These are phyloP conservation scores for Aspergillus quadricinctus DNA, from an alignment of 2,329 filamentous ascomycete genomes.

Conservation along the genomic window DNA sequence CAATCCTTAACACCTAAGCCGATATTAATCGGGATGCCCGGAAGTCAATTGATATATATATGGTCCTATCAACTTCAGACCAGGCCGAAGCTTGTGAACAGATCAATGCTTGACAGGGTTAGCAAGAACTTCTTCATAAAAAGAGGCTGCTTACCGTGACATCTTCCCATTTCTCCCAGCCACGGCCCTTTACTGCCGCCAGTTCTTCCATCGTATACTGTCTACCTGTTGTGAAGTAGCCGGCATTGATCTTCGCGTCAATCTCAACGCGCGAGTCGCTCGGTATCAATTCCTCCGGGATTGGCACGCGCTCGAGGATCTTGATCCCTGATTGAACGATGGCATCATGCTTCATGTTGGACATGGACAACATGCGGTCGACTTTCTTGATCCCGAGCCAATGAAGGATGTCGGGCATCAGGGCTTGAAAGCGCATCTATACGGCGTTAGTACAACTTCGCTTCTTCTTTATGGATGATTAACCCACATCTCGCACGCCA, in stretches of 20 bases:
- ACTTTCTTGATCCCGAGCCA: constrained; percentile 99
- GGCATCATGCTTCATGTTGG: constrained; percentile 62
- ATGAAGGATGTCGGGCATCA: constrained; percentile 97
- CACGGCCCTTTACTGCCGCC: constrained; percentile 76
- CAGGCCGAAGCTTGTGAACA: background rate
- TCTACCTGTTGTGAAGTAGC: constrained; percentile 81
- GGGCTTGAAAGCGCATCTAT: constrained; percentile 92
- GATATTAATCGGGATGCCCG: background rate
- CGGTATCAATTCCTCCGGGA: constrained; percentile 90
- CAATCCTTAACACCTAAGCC: background rate
- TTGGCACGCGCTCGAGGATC: constrained; percentile 83
- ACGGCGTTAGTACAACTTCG: constrained; percentile 7
- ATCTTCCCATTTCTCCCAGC: constrained; percentile 72
- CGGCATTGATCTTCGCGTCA: constrained; percentile 95
- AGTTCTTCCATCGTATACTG: constrained; percentile 85
- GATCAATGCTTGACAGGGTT: constrained; percentile 18
- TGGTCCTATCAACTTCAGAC: background rate
- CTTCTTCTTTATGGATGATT: background rate
- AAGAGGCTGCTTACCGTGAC: constrained; percentile 27
- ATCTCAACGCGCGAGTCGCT: constrained; percentile 97
- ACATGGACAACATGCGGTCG: constrained; percentile 97
- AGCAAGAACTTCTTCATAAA: background rate
- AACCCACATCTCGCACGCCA: constrained; percentile 68
- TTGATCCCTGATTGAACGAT: constrained; percentile 55
- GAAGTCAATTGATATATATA: background rate